Evolutionary conservation across 2,329 filamentous ascomycete species (phyloP), one percentile per base, ranked within the genome.

Genomic region (Sphaerulina vaccinii): DNA sequence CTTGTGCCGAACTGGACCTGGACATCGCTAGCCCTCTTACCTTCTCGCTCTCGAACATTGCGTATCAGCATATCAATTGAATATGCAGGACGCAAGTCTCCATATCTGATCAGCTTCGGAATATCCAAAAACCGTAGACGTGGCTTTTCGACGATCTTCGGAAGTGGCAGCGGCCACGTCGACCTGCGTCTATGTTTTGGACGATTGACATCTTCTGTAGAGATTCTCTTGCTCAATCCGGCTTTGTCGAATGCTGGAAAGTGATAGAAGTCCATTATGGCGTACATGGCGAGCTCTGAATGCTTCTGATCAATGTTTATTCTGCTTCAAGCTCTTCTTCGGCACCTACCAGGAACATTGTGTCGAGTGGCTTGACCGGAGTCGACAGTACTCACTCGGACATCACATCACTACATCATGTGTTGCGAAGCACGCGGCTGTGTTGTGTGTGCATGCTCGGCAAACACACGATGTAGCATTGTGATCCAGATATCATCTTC

Each of bases 41-140:
- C 41, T 44, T 44, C 16, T 15, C 41, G 41, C 18, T 44, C 41
- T 1, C 41, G 41, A 21, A 44, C 27, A 21, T 44, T 44, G 3
- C 41, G 41, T 10, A 7, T 11, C 3, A 19, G 10, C 32, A 3
- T 32, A 15, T 16, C 5, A 16, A 18, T 11, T 33, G 27, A 5
- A 15, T 10, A n/a, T 8, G 22, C 27, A 5, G 21, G 13, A 6
- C 32, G n/a, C n/a, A 46, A 19, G n/a, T 37, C 29, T 10, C 42
- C 11, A 18, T 24, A 46, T 11, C 42, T 21, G 11, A 46, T 3
- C 9, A 35, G 8, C 10, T 7, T 45, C n/a, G 42, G 32, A 2
- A 2, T 3, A 8, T 27, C 15, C 7, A 27, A 18, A 9, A 45
- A 45, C 1, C 19, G 42, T 18, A 45, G 18, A 11, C 11, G 13